A percentile compares a stretch with the other conserved stretches of the same genome.
phyloP scores from a whole-genome alignment of 1,139 yeast species.

The Blastobotrys persicus region DNA sequence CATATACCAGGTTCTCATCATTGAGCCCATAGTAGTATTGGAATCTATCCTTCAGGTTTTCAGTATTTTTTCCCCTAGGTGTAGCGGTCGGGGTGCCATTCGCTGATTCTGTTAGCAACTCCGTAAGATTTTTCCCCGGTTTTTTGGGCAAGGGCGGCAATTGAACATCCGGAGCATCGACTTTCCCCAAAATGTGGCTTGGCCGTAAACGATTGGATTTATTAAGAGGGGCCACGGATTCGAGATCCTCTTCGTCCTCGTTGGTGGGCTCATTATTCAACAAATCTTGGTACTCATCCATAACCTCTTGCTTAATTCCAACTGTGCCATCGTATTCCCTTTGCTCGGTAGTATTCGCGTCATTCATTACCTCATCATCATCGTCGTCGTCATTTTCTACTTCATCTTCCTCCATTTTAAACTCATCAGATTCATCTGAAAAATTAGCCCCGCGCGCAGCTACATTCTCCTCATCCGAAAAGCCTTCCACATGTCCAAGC shows the following conservation, averaged over 20 bases:
- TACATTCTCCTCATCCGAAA: conserved; percentile 24
- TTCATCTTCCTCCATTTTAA: conserved; percentile 19
- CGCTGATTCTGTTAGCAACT: conserved; percentile 6
- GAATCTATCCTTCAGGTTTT: conserved; percentile 25
- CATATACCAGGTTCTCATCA: conserved; percentile 20
- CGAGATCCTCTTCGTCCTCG: neutral
- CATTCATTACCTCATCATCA: conserved; percentile 18
- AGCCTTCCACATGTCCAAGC: conserved; percentile 23
- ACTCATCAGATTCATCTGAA: conserved; percentile 28
- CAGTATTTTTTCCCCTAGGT: conserved; percentile 12
- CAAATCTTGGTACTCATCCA: conserved; percentile 19
- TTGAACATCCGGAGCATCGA: conserved; percentile 7
- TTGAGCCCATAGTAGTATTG: conserved; percentile 25
- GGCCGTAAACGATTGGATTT: neutral
- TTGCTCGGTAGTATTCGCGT: conserved; percentile 7
- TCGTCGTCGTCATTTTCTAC: conserved; percentile 19
- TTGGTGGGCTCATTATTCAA: conserved; percentile 7
- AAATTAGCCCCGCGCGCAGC: conserved; percentile 10
- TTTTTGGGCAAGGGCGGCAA: conserved; percentile 13
- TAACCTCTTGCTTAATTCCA: conserved; percentile 11
- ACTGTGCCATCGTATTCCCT: conserved; percentile 13
- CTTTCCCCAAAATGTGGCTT: conserved; percentile 6
- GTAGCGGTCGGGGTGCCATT: conserved; percentile 2
- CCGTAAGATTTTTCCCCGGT: neutral
- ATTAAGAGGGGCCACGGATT: neutral